These are phyloP conservation scores for Phlyctochytrium arcticum DNA, from an alignment of 192 early-diverging fungal species.

Conservation along the genomic window DNA sequence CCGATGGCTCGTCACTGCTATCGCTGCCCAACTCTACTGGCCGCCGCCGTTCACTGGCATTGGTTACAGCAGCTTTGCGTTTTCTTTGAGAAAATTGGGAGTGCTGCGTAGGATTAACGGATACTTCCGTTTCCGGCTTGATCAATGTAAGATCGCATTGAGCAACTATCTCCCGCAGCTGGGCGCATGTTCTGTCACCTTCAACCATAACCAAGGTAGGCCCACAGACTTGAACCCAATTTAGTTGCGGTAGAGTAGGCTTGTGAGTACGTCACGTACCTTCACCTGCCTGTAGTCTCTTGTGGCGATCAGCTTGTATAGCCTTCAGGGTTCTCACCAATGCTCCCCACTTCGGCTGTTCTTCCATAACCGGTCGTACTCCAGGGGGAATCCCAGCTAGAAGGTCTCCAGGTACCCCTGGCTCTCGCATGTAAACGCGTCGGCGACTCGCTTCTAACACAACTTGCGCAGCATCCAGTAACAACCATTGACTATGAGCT, in stretches of 20 bases:
- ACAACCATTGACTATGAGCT: slow-evolving; percentile 74
- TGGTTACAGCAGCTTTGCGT: neutral
- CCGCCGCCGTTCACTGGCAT: neutral
- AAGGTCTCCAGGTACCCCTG: neutral
- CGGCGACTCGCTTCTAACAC: slow-evolving; percentile 62
- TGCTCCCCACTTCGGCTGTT: slow-evolving; percentile 87
- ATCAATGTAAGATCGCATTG: slow-evolving; percentile 26
- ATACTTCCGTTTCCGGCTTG: slow-evolving; percentile 25
- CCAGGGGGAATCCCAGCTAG: slow-evolving; percentile 54
- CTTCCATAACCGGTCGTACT: slow-evolving; percentile 75
- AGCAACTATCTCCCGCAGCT: slow-evolving; percentile 52
- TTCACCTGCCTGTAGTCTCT: slow-evolving; percentile 19
- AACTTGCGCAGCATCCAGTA: slow-evolving; percentile 78
- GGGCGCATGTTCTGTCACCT: slow-evolving; percentile 57
- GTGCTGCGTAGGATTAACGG: neutral
- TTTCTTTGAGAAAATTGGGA: neutral
- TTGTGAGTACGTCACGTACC: slow-evolving; percentile 7
- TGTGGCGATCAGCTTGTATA: slow-evolving; percentile 62
- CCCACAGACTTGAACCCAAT: slow-evolving; percentile 20
- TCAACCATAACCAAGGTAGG: slow-evolving; percentile 71
- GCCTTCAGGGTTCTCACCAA: slow-evolving; percentile 71
- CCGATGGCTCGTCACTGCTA: neutral
- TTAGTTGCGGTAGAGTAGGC: neutral
- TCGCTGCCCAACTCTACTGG: neutral
- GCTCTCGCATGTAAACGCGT: slow-evolving; percentile 42